Conservation (phyloP, 768 basidiomycete genomes). For the Mycena epipterygia region DNA sequence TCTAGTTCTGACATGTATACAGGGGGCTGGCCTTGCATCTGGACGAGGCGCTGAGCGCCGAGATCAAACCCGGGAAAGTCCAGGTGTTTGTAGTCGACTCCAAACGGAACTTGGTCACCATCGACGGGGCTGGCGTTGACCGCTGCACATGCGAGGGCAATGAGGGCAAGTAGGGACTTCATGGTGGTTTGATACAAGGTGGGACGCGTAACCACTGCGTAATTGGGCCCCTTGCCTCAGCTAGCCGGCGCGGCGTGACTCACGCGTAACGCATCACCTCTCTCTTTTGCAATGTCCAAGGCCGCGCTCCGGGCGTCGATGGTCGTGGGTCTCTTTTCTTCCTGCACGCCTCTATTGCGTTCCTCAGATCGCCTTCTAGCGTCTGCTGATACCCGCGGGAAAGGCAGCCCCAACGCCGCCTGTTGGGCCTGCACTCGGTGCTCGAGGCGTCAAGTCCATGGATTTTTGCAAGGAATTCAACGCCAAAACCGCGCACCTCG, state of each 20-base stretch:
- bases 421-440: conserved; percentile 97
- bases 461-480: conserved; percentile 99
- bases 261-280: conserved; percentile 6
- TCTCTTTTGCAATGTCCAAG: conserved; percentile 73
- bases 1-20: conserved; percentile 92
- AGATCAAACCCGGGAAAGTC: conserved; percentile 80
- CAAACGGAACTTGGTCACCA: conserved; percentile 57
- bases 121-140: conserved; percentile 48
- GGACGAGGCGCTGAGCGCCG: conserved; percentile 78
- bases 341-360: conserved; percentile 23
- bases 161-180: conserved; percentile 62
- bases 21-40: conserved; percentile 77
- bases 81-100: conserved; percentile 52
- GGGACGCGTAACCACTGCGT: conserved; percentile 5
- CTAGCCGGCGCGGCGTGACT: conserved; percentile 2
- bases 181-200: conserved; percentile 44
- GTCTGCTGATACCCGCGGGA: conserved; percentile 90
- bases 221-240: too few relatives aligned
- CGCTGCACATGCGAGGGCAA: conserved; percentile 60
- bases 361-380: conserved; percentile 57
- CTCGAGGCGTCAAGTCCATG: conserved; percentile 98
- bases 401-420: conserved; percentile 97
- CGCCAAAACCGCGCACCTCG: conserved; percentile 92
- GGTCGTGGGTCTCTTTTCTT: conserved; percentile 67
- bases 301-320: conserved; percentile 74